Evolutionary conservation across 1,139 yeast species (phyloP), one percentile per base, ranked within the genome.

Genomic region (Yamadazyma mexicana): DNA sequence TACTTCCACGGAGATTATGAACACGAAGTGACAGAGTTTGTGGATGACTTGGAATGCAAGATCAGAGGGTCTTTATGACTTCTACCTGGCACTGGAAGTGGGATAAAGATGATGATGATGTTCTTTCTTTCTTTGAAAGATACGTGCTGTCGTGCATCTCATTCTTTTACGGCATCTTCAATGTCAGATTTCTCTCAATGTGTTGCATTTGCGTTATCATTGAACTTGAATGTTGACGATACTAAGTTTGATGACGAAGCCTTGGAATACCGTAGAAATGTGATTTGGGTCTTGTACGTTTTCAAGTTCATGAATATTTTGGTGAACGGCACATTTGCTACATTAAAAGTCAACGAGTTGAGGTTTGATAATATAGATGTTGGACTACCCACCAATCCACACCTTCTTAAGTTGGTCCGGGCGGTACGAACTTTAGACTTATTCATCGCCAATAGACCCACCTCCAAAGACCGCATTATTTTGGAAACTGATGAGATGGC

Each of bases 1-100:
- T 33, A 25, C n/a, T 33, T 23, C 12, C n/a, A n/a, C 11, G 24
- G 16, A 5, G 16, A 30, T 10, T 30, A 18, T 10, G 33, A 17
- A n/a, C 14, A n/a, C 5, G 22, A 11, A 5, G n/a, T 61, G 8
- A 33, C 34, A n/a, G 33, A 15, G 14, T 42, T 62, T 37, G 45
- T 56, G 34, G 48, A 56, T 10, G 64, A 58, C n/a, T 51, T 66
- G 33, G 70, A 66, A 32, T 51, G 51, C 40, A 66, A 66, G 43
- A 58, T 63, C 7, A 48, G 71, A 14, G 70, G 64, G 42, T 39
- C 65, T n/a, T 31, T 55, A 11, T 39, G 52, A 10, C 39, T 57
- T 2, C 40, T 55, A 27, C 66, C 68, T n/a, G 33, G 33, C 8
- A 28, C 33, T 5, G 40, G 34, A 14, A 30, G 27, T 16, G 38